Evolutionary conservation across 2,329 filamentous ascomycete genomes (phyloP), one percentile per base, ranked within the genome.

Genomic region (Venturia effusa): DNA sequence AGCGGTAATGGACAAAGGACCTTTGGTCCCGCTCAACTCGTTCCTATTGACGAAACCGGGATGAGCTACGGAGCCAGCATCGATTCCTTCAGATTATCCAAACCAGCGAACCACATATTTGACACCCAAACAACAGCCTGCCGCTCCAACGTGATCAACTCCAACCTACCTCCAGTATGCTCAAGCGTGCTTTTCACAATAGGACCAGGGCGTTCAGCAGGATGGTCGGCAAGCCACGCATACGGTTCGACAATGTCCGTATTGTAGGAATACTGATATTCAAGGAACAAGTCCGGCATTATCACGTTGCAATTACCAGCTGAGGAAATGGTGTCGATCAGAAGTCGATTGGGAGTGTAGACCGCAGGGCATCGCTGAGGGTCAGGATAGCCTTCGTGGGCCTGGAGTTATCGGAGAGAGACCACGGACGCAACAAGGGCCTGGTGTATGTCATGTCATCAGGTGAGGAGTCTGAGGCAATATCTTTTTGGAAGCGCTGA

Each of bases 21-120:
- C 81, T 2, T 73, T 74, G 63, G 88, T 79, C 1, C 77, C 81
- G 66, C 76, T 73, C 41, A 89, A 76, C 75, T 90, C 87, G 0
- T 79, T 80, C 34, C 80, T 78, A 1, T 81, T 76, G 3, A 94
- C 84, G 69, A 92, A 92, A 30, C 85, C 89, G 0, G 90, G 90
- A 74, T 94, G 90, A 1, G 89, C 90, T n/a, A 84, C 75, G 75
- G 82, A 94, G 48, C 88, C 89, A 63, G 83, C 88, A 62, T 89
- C 81, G 67, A 93, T 77, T 66, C 84, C 84, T 64, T 79, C 71
- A 55, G 77, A 66, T 59, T 76, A 79, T 27, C 84, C 81, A 78
- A 87, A 88, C 76, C 86, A 85, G 51, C 91, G 85, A 62, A 82
- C 80, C 62, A 82, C 79, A 67, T 83, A 83, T 68, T 82, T 83